Percentiles rank a stretch among this genome's conserved stretches.
Conservation (phyloP, 108 stramenopile genomes). For the Skeletonema tropicum region DNA sequence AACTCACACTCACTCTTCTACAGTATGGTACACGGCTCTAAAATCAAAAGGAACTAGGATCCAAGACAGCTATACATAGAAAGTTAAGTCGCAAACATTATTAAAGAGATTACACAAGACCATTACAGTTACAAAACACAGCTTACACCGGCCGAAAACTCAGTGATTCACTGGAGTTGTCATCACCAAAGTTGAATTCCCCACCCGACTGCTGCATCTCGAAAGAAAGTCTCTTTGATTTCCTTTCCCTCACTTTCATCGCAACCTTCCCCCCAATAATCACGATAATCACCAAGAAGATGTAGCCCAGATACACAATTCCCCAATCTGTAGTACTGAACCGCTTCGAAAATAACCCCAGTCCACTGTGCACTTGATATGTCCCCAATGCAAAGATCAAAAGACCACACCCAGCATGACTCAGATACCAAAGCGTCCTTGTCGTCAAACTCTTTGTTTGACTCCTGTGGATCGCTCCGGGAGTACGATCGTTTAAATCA, state of each 20-base stretch:
- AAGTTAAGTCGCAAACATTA: background rate
- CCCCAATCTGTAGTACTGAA: conserved; percentile 25
- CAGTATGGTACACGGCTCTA: too few species aligned
- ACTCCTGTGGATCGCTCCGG: conserved; percentile 9
- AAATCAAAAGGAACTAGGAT: too few species aligned
- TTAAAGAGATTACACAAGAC: background rate
- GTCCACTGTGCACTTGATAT: conserved; percentile 54
- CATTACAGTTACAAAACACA: background rate
- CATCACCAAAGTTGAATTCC: background rate
- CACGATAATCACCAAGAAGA: conserved; percentile 21
- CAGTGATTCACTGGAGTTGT: background rate
- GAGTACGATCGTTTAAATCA: conserved; percentile 6
- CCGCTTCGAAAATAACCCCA: conserved; percentile 41
- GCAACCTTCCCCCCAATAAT: conserved; percentile 25
- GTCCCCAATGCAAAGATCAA: conserved; percentile 37
- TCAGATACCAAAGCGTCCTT: conserved; percentile 48
- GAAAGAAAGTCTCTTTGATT: background rate
- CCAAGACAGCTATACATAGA: too few species aligned
- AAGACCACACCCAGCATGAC: conserved; percentile 47
- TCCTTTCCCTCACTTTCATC: conserved; percentile 15
- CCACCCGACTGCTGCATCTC: conserved; percentile 12
- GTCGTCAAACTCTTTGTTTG: conserved; percentile 21
- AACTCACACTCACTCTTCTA: too few species aligned
- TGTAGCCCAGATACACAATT: conserved; percentile 26
- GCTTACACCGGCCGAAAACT: background rate